A percentile compares a stretch with the other conserved stretches of the same genome.
These are phyloP conservation scores for Apiospora saccharicola DNA, from an alignment of 2,329 filamentous ascomycete species.

Conservation along the genomic window DNA sequence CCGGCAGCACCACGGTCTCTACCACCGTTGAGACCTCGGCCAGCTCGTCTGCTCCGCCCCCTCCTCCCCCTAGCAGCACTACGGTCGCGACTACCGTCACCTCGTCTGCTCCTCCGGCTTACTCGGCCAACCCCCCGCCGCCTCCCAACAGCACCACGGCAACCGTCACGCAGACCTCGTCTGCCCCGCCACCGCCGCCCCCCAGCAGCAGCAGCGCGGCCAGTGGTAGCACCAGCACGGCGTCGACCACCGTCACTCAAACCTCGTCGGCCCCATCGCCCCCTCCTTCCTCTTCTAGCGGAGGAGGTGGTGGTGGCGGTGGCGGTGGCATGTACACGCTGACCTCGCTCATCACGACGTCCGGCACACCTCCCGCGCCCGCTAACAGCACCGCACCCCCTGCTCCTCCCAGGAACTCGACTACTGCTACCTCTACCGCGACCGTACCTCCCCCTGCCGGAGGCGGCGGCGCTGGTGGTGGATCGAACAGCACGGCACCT, in stretches of 20 bases:
- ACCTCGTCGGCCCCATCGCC: background rate
- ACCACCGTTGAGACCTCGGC: background rate
- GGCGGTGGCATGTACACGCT: constrained; percentile 2
- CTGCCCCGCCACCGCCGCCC: background rate
- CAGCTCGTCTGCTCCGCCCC: background rate
- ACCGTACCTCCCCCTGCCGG: background rate
- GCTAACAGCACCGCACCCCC: background rate
- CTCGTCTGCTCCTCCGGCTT: background rate
- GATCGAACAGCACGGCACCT: background rate
- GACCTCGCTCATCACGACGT: constrained; percentile 4
- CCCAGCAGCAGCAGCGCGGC: background rate
- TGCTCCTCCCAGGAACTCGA: background rate
- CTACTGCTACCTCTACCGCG: background rate
- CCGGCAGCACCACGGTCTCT: background rate
- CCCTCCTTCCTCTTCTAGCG: background rate
- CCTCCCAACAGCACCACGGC: background rate
- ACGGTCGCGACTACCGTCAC: background rate
- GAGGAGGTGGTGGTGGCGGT: background rate
- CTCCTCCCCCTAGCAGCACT: background rate
- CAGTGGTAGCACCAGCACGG: background rate
- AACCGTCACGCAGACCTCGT: background rate
- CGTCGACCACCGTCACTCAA: background rate
- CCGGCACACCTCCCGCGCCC: background rate
- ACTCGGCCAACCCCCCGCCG: too few species aligned
- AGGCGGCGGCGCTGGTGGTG: background rate